A percentile compares a stretch with the other conserved stretches of the same genome.
These are phyloP conservation scores for Dichotomopilus funicola DNA, from an alignment of 2,329 filamentous ascomycete genomes.

Conservation along the genomic window DNA sequence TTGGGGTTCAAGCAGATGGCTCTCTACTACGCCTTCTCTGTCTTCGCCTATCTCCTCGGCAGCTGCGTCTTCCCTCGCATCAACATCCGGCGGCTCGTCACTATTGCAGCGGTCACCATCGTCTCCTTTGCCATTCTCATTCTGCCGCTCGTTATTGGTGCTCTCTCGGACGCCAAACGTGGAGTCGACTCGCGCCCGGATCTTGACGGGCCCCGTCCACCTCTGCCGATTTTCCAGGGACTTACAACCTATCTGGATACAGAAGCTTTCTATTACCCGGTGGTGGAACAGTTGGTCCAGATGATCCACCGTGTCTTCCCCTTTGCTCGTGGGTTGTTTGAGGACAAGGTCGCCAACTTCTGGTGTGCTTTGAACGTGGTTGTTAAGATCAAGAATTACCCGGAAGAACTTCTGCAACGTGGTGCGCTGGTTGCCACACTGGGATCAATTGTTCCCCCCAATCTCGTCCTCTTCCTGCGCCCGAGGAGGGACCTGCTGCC, in stretches of 20 bases:
- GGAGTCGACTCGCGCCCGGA: constrained; percentile 53
- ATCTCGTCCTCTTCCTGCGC: constrained; percentile 68
- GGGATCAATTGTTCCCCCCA: constrained; percentile 69
- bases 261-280: constrained; percentile 64
- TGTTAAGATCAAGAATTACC: constrained; percentile 75
- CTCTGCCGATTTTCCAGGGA: constrained; percentile 56
- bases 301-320: constrained; percentile 90
- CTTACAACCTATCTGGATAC: constrained; percentile 55
- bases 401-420: constrained; percentile 64
- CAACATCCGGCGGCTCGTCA: constrained; percentile 60
- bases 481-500: constrained; percentile 74
- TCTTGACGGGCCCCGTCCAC: constrained; percentile 50
- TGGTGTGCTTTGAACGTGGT: constrained; percentile 92
- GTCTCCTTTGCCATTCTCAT: constrained; percentile 69
- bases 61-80: constrained; percentile 72
- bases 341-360: constrained; percentile 98
- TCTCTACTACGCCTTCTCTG: constrained; percentile 87
- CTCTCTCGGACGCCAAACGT: constrained; percentile 60
- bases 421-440: constrained; percentile 70
- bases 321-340: constrained; percentile 90
- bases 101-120: constrained; percentile 67
- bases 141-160: constrained; percentile 66
- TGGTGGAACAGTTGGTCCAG: constrained; percentile 73
- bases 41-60: constrained; percentile 88
- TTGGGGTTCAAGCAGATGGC: constrained; percentile 99